A percentile compares a stretch with the other conserved stretches of the same genome.
These are phyloP conservation scores for Septoria petroselini DNA, from an alignment of 2,329 filamentous ascomycete genomes.

Conservation along the genomic window DNA sequence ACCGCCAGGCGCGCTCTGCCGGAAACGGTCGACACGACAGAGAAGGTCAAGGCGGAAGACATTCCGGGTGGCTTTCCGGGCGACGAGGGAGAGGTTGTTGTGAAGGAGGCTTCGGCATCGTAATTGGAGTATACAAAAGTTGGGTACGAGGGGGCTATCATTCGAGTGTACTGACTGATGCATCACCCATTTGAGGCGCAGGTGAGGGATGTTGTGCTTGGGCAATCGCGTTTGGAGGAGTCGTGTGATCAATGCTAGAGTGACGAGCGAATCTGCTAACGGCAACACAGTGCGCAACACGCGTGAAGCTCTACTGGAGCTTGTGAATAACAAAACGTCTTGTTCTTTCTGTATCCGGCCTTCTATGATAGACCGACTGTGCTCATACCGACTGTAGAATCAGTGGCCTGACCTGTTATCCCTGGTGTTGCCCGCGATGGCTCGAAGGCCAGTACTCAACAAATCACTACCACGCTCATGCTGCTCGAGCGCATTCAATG, in stretches of 20 bases:
- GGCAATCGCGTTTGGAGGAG: not conserved
- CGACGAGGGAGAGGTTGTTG: conserved; percentile 37
- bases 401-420: no score
- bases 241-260: not conserved
- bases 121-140: not conserved
- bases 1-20: conserved; percentile 17
- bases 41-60: conserved; percentile 29
- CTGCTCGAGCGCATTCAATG: no score
- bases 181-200: not conserved
- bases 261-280: not conserved
- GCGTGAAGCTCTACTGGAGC: not conserved
- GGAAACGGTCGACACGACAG: conserved; percentile 21
- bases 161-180: not conserved
- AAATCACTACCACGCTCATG: no score
- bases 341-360: not conserved
- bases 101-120: conserved; percentile 28
- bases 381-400: no score
- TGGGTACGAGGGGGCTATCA: not conserved
- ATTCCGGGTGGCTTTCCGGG: conserved; percentile 34
- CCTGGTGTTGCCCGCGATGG: no score
- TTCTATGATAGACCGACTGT: no score
- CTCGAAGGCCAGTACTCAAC: no score
- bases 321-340: not conserved
- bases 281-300: conserved; percentile 3
- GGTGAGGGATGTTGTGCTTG: not conserved